Conservation (phyloP, 208 protist species). For the Leishmania amazonensis region DNA sequence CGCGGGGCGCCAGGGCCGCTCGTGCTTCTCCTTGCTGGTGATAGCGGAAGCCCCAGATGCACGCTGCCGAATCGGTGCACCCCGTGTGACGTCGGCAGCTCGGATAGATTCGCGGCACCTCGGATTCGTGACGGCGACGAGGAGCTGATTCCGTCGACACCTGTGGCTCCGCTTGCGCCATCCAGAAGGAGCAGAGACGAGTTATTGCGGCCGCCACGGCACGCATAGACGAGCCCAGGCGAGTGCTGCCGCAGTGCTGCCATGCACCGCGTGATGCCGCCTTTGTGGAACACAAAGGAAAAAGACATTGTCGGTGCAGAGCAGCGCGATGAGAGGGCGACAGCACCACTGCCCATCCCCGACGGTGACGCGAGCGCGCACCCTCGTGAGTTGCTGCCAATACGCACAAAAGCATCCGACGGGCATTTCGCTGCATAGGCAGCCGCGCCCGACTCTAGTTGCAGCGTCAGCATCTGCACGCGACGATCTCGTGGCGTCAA, state of each 20-base stretch:
- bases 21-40: background rate
- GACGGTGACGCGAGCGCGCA: background rate
- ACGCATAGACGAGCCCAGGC: constrained; percentile 22
- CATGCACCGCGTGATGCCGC: constrained; percentile 42
- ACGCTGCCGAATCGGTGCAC: background rate
- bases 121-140: background rate
- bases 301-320: background rate
- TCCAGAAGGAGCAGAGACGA: background rate
- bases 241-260: constrained; percentile 19
- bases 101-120: background rate
- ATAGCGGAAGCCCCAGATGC: background rate
- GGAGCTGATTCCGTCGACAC: background rate
- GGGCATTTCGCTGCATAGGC: constrained; percentile 16
- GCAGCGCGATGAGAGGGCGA: background rate
- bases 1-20: background rate
- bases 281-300: constrained; percentile 40
- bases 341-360: background rate
- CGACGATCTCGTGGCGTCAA: constrained; percentile 37
- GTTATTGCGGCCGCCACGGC: background rate
- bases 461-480: constrained; percentile 36
- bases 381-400: background rate
- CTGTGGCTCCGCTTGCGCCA: background rate
- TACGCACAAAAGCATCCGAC: constrained; percentile 7
- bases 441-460: constrained; percentile 13
- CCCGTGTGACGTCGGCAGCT: background rate